A percentile compares a stretch with the other conserved stretches of the same genome.
Evolutionary conservation across 345 rosid genomes (phyloP).

Genomic region (Pseudoturritis turrita): DNA sequence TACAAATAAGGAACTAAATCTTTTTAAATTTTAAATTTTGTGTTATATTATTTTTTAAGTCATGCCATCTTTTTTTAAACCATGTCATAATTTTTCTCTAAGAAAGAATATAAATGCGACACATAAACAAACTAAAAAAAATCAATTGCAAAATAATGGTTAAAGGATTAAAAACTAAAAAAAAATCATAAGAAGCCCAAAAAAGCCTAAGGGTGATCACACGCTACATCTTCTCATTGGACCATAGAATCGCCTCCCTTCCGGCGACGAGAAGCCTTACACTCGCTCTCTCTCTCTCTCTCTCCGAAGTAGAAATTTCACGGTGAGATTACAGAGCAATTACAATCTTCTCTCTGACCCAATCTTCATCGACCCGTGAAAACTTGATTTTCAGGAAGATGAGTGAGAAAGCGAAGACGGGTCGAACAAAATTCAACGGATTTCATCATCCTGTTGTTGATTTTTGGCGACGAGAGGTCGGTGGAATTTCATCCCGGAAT

Average conservation of each 20-base stretch:
- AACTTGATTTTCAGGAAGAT: neutral
- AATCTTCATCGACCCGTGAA: neutral
- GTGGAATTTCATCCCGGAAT: constrained; percentile 54
- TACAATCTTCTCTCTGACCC: neutral
- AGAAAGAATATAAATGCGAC: no score
- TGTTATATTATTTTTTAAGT: no score
- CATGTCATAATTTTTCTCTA: no score
- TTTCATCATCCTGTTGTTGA: constrained; percentile 50
- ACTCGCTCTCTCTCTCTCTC: neutral
- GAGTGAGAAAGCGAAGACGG: constrained; percentile 31
- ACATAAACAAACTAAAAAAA: no score
- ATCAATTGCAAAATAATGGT: no score
- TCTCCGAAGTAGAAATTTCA: neutral
- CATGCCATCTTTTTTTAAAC: no score
- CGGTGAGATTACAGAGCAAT: constrained; percentile 1
- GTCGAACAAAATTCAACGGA: constrained; percentile 29
- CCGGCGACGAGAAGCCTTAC: neutral
- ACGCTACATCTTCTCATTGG: neutral
- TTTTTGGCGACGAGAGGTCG: constrained; percentile 73
- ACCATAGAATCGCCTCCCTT: neutral
- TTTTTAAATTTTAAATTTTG: no score
- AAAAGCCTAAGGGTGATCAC: constrained; percentile 1
- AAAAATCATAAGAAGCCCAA: neutral
- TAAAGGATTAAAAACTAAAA: no score
- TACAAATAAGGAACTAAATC: no score